Percentiles rank a stretch among this genome's conserved stretches.
Conservation (phyloP, 768 basidiomycete species). For the Galerina marginata region DNA sequence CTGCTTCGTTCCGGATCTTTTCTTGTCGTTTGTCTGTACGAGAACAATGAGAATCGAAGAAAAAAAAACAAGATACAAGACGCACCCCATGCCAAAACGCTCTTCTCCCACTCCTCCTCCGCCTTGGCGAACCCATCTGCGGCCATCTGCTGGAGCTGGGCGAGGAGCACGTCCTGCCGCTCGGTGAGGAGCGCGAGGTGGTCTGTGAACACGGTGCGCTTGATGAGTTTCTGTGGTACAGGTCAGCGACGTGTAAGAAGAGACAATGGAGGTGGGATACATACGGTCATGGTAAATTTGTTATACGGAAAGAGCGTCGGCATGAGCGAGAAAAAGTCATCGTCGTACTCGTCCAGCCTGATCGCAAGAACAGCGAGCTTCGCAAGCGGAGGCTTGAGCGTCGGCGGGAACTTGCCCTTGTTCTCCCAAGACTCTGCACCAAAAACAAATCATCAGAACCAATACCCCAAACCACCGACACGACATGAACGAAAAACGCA, state of each 20-base stretch:
- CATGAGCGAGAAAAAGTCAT: conserved; percentile 90
- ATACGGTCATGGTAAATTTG: conserved; percentile 88
- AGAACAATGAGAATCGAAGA: neutral
- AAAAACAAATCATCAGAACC: neutral
- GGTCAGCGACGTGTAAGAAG: neutral
- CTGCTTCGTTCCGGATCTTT: conserved; percentile 46
- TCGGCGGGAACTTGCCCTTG: conserved; percentile 90
- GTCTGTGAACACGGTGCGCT: conserved; percentile 81
- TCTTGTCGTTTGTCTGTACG: conserved; percentile 60
- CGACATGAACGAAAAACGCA: conserved; percentile 27
- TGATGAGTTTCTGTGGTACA: conserved; percentile 83
- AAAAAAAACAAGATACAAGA: conserved; percentile 14
- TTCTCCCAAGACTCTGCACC: conserved; percentile 71
- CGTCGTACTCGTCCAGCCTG: conserved; percentile 86
- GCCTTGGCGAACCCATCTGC: conserved; percentile 71
- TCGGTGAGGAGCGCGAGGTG: conserved; percentile 70
- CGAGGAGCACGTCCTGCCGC: conserved; percentile 71
- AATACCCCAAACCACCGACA: neutral
- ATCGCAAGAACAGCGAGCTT: conserved; percentile 80
- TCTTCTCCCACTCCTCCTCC: conserved; percentile 79
- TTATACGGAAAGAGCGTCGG: conserved; percentile 92
- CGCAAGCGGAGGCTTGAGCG: conserved; percentile 74
- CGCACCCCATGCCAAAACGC: conserved; percentile 70
- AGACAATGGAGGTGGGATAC: conserved; percentile 29
- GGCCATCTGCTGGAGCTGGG: conserved; percentile 64